A percentile compares a stretch with the other conserved stretches of the same genome.
Conservation (phyloP, 177 flowering plant genomes). For the Tripterygium wilfordii region DNA sequence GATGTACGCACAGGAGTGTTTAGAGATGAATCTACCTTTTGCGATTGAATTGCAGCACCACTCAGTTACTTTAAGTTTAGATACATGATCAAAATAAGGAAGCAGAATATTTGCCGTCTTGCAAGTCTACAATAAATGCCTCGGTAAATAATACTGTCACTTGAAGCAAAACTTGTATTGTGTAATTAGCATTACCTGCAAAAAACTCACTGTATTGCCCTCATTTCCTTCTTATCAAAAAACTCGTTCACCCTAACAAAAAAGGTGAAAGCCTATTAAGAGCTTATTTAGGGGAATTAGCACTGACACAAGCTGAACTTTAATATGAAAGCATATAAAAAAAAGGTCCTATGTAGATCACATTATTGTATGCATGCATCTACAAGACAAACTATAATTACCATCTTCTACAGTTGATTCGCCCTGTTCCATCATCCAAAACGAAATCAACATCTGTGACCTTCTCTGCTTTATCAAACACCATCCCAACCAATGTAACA, state of each 20-base stretch:
- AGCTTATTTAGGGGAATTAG: too few species aligned
- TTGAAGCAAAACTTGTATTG: too few species aligned
- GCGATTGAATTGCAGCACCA: constrained; percentile 19
- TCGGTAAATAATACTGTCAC: too few species aligned
- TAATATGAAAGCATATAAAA: too few species aligned
- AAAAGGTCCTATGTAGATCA: too few species aligned
- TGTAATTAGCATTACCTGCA: too few species aligned
- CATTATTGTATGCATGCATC: too few species aligned
- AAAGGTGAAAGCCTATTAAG: too few species aligned
- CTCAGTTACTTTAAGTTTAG: constrained; percentile 19
- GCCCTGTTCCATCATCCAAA: constrained; percentile 70
- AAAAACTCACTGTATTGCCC: constrained; percentile 39
- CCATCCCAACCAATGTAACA: constrained; percentile 52
- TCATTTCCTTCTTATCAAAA: constrained; percentile 54
- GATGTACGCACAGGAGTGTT: constrained; percentile 23
- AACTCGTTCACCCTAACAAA: constrained; percentile 47
- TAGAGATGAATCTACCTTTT: constrained; percentile 14
- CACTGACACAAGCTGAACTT: too few species aligned
- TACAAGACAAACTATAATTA: constrained; percentile 15
- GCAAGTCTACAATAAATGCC: too few species aligned
- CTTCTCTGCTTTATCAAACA: constrained; percentile 33
- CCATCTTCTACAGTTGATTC: constrained; percentile 55
- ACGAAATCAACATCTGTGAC: constrained; percentile 48
- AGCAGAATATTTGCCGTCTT: too few species aligned
- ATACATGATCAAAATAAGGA: too few species aligned